Conservation (phyloP, 768 basidiomycete species). For the Crucibulum laeve region DNA sequence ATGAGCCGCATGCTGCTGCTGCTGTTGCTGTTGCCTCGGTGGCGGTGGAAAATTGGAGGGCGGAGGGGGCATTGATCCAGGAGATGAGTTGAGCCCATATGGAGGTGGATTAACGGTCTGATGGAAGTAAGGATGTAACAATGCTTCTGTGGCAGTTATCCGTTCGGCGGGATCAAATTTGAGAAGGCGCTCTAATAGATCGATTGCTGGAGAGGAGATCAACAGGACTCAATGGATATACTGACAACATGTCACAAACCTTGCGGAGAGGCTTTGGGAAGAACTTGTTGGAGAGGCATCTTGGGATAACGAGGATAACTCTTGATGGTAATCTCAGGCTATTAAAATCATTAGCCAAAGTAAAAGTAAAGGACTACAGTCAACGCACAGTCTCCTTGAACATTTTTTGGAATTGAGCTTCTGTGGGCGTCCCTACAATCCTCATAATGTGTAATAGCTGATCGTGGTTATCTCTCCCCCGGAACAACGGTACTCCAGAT, state of each 20-base stretch:
- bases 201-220: constrained; percentile 56
- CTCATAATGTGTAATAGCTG: constrained; percentile 98
- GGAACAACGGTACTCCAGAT: constrained; percentile 91
- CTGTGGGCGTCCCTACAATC: constrained; percentile 92
- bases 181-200: constrained; percentile 89
- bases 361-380: background rate
- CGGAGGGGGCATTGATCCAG: constrained; percentile 65
- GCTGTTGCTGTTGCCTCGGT: constrained; percentile 49
- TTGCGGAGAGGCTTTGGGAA: constrained; percentile 83
- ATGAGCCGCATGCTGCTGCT: constrained; percentile 24
- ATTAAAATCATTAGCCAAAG: constrained; percentile 8
- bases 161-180: constrained; percentile 95
- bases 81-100: constrained; percentile 37
- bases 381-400: constrained; percentile 77
- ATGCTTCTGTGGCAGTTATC: constrained; percentile 86
- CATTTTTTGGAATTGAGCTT: constrained; percentile 84
- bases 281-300: constrained; percentile 73
- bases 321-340: constrained; percentile 84
- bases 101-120: constrained; percentile 39
- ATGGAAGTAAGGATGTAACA: constrained; percentile 90
- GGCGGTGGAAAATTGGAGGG: constrained; percentile 67
- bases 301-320: constrained; percentile 86
- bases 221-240: constrained; percentile 1
- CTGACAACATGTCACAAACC: constrained; percentile 37
- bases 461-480: constrained; percentile 95